Evolutionary conservation across 129 eudicot species (phyloP), one percentile per base, ranked within the genome.

Genomic region (Centaurea solstitialis): DNA sequence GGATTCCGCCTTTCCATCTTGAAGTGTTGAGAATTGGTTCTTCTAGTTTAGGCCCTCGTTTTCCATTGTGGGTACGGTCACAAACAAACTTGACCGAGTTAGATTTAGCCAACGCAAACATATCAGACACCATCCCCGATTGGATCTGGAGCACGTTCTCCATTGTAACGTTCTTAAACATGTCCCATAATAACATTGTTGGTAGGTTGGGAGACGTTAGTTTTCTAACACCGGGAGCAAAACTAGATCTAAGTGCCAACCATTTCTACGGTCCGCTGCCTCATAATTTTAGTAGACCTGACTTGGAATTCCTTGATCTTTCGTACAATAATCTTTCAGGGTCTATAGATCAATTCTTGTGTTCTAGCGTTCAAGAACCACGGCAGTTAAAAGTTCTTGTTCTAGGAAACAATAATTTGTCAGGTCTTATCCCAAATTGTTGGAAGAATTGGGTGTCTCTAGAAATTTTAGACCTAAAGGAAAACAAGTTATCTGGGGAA

Each of bases 1-100:
- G 85, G 85, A 47, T 68, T 69, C 85, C 81, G 0, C 85, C 85
- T 22, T 82, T 76, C 62, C 81, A 76, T 38, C 81, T 82, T 18
- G 4, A 12, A 0, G 13, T 4, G 20, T 0, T 70, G 20, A 18
- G 22, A 57, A 21, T 82, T 1, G 53, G 77, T 39, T 69, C 57
- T 22, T 82, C 81, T 22, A 72, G 69, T 5, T 2, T 5, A 9
- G 67, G 38, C 17, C 24, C 24, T 15, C 67, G 9, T 38, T 67
- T 47, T 50, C 85, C 85, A 0, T 9, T 47, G 7, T 81, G 85
- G 85, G 35, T 81, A 20, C 79, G 7, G 45, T 64, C 67, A 13
- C 84, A 81, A 62, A 15, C 24, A 64, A 21, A 21, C 13, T 17
- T 82, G 76, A 4, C 13, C 1, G 28, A 15, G 26, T 38, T 82